These are phyloP conservation scores for Malassezia equina DNA, from an alignment of 1,284 basidiomycete genomes.

Conservation along the genomic window DNA sequence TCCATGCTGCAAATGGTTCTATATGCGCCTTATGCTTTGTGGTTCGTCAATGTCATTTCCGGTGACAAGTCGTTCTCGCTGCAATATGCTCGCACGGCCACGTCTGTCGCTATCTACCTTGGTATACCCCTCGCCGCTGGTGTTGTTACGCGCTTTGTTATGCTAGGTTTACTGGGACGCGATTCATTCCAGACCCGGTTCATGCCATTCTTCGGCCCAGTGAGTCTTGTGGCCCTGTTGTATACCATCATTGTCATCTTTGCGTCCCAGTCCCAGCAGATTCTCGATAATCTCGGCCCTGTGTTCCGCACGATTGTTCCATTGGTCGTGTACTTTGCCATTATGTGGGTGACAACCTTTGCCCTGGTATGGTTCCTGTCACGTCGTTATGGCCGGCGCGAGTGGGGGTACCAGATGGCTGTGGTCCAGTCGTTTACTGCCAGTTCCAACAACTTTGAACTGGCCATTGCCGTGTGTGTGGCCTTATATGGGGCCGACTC, in stretches of 20 bases:
- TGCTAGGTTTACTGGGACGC: slow-evolving; percentile 53
- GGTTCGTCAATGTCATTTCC: slow-evolving; percentile 65
- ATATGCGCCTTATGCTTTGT: slow-evolving; percentile 64
- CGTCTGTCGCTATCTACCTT: slow-evolving; percentile 23
- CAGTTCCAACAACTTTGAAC: slow-evolving; percentile 52
- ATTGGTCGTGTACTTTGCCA: slow-evolving; percentile 60
- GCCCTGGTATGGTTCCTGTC: slow-evolving; percentile 50
- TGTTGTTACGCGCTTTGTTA: slow-evolving; percentile 58
- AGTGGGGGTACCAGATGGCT: slow-evolving; percentile 47
- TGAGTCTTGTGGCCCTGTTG: slow-evolving; percentile 56
- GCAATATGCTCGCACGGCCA: slow-evolving; percentile 61
- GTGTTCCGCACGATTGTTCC: slow-evolving; percentile 57
- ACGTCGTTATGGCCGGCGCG: slow-evolving; percentile 24
- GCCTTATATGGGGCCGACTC: slow-evolving; percentile 55
- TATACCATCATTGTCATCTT: slow-evolving; percentile 68
- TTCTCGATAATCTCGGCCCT: slow-evolving; percentile 32
- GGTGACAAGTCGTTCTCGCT: slow-evolving; percentile 52
- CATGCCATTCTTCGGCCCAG: slow-evolving; percentile 60
- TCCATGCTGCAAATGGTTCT: slow-evolving; percentile 62
- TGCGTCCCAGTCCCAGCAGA: slow-evolving; percentile 55
- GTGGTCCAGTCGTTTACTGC: slow-evolving; percentile 52
- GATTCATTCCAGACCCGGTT: slow-evolving; percentile 56
- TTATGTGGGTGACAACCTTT: slow-evolving; percentile 67
- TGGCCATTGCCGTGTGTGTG: slow-evolving; percentile 73
- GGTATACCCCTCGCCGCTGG: slow-evolving; percentile 63